A percentile compares a stretch with the other conserved stretches of the same genome.
phyloP scores from a whole-genome alignment of 768 basidiomycete genomes.

The Boletus pseudo-olivaceus region DNA sequence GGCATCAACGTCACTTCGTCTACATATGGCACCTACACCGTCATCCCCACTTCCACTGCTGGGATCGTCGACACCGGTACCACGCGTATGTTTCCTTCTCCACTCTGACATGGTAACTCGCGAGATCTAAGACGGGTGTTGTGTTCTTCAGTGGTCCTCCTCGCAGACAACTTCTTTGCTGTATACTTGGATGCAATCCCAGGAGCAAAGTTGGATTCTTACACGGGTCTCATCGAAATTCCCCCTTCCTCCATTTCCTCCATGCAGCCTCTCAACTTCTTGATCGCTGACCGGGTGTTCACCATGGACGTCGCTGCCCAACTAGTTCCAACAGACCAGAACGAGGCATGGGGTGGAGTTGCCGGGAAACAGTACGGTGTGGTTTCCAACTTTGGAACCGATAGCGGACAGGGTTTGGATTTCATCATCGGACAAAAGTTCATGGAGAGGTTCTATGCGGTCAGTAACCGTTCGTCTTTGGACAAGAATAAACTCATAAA shows the following conservation, averaged over 20 bases:
- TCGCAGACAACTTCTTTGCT: constrained; percentile 21
- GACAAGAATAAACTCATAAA: background rate
- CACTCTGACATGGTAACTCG: background rate
- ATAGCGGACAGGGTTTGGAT: background rate
- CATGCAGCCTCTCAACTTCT: constrained; percentile 18
- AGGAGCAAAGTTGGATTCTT: constrained; percentile 5
- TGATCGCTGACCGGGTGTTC: constrained; percentile 5
- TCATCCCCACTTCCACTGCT: constrained; percentile 21
- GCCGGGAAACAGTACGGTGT: constrained; percentile 11
- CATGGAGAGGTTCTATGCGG: constrained; percentile 3
- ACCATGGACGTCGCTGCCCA: constrained; percentile 22
- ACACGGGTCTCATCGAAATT: constrained; percentile 16
- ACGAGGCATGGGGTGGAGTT: constrained; percentile 11
- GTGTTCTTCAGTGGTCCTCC: constrained; percentile 13
- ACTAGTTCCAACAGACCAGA: constrained; percentile 16
- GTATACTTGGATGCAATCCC: constrained; percentile 16
- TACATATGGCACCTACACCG: constrained; percentile 10
- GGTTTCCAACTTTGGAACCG: background rate
- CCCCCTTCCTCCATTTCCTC: constrained; percentile 7
- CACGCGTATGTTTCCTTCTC: constrained; percentile 11
- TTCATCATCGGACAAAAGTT: background rate
- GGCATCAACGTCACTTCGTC: constrained; percentile 25
- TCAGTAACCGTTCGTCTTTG: background rate
- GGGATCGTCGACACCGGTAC: constrained; percentile 32
- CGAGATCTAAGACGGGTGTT: background rate